Evolutionary conservation across 352 stramenopile species (phyloP).

Genomic region (Globisporangium paroecandrum): DNA sequence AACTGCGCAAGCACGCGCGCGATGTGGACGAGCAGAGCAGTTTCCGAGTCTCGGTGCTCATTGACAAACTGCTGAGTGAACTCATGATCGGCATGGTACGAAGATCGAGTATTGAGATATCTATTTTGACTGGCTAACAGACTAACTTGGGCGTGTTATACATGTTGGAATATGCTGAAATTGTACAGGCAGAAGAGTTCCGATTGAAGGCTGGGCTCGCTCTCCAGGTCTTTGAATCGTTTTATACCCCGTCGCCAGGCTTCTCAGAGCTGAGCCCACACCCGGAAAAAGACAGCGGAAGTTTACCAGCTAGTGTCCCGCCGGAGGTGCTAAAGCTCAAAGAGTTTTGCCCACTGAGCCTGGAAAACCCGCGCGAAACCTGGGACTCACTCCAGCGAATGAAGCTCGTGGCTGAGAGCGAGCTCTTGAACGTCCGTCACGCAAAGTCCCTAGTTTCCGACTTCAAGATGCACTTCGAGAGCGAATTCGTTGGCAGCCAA

Average conservation of each 20-base stretch:
- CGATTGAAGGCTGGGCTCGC: background rate
- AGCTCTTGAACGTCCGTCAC: constrained; percentile 12
- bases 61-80: constrained; percentile 12
- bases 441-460: constrained; percentile 7
- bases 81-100: constrained; percentile 17
- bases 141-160: no score
- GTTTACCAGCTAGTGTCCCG: background rate
- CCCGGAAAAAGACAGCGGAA: no score
- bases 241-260: constrained; percentile 6
- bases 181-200: constrained; percentile 5
- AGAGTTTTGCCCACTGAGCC: constrained; percentile 14
- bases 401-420: constrained; percentile 2
- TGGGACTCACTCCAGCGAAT: constrained; percentile 18
- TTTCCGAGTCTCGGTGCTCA: constrained; percentile 12
- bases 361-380: constrained; percentile 4
- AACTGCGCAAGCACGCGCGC: constrained; percentile 9
- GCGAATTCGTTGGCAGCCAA: constrained; percentile 17
- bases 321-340: constrained; percentile 13
- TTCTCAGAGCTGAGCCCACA: no score
- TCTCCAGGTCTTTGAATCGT: constrained; percentile 3
- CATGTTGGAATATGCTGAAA: background rate
- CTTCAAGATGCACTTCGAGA: constrained; percentile 28
- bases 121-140: no score
- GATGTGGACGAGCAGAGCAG: constrained; percentile 17
- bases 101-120: no score